Evolutionary conservation across 139 green algal species (phyloP).

Genomic region (Closterium sp.): DNA sequence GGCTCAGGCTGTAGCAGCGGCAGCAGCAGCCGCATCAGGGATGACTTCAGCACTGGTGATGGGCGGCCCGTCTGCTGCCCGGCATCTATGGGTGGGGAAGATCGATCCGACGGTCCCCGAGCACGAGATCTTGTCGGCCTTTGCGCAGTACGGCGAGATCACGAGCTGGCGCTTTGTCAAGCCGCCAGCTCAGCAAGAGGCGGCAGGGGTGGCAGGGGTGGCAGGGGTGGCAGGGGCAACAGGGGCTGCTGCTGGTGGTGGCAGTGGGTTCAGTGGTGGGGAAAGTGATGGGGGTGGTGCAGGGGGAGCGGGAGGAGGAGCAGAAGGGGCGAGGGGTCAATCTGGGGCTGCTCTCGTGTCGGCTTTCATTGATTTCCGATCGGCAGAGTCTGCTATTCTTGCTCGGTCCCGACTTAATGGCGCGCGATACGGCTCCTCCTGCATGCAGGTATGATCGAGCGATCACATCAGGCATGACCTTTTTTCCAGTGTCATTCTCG

Average conservation of each 20-base stretch:
- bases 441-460: neutral
- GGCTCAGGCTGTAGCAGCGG: neutral
- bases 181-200: neutral
- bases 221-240: neutral
- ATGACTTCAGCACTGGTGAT: slow-evolving; percentile 1
- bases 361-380: slow-evolving; percentile 41
- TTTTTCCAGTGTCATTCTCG: no score
- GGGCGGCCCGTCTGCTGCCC: neutral
- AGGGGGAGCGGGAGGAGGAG: neutral
- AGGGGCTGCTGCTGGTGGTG: slow-evolving; percentile 8
- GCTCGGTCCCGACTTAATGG: slow-evolving; percentile 37
- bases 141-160: slow-evolving; percentile 39
- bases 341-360: neutral
- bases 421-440: slow-evolving; percentile 13
- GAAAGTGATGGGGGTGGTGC: neutral
- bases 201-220: neutral
- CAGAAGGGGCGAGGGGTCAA: neutral
- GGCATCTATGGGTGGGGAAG: slow-evolving; percentile 37
- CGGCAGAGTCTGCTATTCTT: slow-evolving; percentile 6
- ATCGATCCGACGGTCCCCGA: slow-evolving; percentile 39
- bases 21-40: neutral
- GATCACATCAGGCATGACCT: no score
- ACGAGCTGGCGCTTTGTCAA: slow-evolving; percentile 40
- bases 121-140: slow-evolving; percentile 44
- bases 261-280: neutral